These are phyloP conservation scores for Luffa aegyptiaca DNA, from an alignment of 306 rosid genomes.

Conservation along the genomic window DNA sequence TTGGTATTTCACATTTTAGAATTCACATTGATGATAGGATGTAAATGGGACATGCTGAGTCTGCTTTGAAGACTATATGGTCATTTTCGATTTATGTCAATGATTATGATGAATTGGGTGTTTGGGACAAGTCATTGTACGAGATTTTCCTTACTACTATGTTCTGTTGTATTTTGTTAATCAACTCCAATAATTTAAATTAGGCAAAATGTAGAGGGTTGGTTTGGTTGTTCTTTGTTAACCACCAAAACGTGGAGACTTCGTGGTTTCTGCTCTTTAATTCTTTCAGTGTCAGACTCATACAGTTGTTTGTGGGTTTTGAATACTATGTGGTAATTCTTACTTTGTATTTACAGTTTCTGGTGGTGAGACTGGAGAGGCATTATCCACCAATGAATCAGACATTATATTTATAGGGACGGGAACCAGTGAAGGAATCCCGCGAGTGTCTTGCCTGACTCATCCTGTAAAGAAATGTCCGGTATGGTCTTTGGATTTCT, in stretches of 20 bases:
- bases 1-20: no score
- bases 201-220: no score
- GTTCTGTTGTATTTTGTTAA: not conserved
- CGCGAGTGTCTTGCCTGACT: constrained; percentile 80
- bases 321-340: constrained; percentile 11
- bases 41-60: no score
- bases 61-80: no score
- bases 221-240: not conserved
- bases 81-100: no score
- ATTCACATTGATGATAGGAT: no score
- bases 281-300: not conserved
- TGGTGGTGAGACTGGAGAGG: constrained; percentile 20
- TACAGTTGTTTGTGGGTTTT: not conserved
- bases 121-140: not conserved
- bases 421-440: constrained; percentile 97
- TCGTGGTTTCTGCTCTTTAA: not conserved
- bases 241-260: not conserved
- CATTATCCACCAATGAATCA: constrained; percentile 25
- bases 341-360: constrained; percentile 27
- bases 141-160: not conserved
- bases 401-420: constrained; percentile 76
- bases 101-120: no score
- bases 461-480: constrained; percentile 59
- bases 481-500: constrained; percentile 25
- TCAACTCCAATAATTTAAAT: no score